phyloP scores from a whole-genome alignment of 768 basidiomycete genomes.

The Pleurotus djamor region DNA sequence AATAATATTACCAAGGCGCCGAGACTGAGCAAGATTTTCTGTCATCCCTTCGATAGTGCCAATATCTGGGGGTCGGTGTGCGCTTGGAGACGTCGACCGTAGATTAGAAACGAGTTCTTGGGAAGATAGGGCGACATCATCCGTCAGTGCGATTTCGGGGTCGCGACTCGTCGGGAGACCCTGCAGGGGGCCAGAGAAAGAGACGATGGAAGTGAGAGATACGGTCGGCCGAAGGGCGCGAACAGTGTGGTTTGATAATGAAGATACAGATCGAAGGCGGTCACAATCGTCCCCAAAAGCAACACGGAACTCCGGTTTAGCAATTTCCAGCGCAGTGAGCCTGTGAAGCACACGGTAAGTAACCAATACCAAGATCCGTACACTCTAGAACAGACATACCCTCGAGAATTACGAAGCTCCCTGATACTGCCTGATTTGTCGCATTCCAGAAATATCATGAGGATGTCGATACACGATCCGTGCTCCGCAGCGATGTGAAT shows the following conservation, averaged over 20 bases:
- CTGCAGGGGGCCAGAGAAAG: slow-evolving; percentile 32
- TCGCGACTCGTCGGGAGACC: slow-evolving; percentile 20
- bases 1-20: slow-evolving; percentile 41
- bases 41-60: slow-evolving; percentile 40
- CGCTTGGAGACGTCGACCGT: slow-evolving; percentile 42
- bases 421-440: slow-evolving; percentile 55
- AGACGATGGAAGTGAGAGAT: slow-evolving; percentile 49
- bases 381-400: slow-evolving; percentile 40
- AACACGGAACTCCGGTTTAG: slow-evolving; percentile 61
- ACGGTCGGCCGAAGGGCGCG: slow-evolving; percentile 30
- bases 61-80: slow-evolving; percentile 32
- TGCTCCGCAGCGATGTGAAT: slow-evolving; percentile 79
- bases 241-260: slow-evolving; percentile 54
- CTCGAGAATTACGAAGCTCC: slow-evolving; percentile 66
- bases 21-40: slow-evolving; percentile 44
- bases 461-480: slow-evolving; percentile 61
- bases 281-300: slow-evolving; percentile 57
- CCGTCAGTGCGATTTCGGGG: slow-evolving; percentile 31
- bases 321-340: slow-evolving; percentile 66
- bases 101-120: slow-evolving; percentile 55
- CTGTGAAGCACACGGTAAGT: slow-evolving; percentile 35
- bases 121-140: slow-evolving; percentile 36
- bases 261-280: slow-evolving; percentile 45
- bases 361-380: not conserved
- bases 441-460: slow-evolving; percentile 63